Conservation (phyloP, 192 early-diverging fungal genomes). For the Pilaira anomala region DNA sequence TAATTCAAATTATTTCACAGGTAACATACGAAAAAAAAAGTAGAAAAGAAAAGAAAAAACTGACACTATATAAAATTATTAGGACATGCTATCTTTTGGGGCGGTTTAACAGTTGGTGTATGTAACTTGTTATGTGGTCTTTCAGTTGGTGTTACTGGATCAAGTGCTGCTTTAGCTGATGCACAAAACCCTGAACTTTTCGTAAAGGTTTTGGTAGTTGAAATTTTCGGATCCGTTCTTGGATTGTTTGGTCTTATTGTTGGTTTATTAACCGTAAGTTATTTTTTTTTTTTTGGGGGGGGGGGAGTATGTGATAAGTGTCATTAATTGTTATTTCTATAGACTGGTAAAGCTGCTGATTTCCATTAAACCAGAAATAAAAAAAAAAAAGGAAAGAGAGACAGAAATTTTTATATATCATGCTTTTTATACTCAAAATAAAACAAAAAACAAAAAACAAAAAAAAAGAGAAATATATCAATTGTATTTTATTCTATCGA, state of each 20-base stretch:
- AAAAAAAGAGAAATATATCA: no score
- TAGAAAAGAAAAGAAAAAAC: neutral
- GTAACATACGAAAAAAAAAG: conserved; percentile 42
- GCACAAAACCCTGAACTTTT: conserved; percentile 92
- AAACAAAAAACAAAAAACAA: neutral
- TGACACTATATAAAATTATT: neutral
- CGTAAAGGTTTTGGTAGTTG: conserved; percentile 96
- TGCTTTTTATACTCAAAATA: no score
- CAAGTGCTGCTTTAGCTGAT: conserved; percentile 92
- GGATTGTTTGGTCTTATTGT: conserved; percentile 97
- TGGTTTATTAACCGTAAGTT: conserved; percentile 74
- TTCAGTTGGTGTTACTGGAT: conserved; percentile 89
- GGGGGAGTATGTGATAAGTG: no score
- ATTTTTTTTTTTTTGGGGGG: neutral
- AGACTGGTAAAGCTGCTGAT: conserved; percentile 41
- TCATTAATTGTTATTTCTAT: neutral
- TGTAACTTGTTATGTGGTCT: conserved; percentile 93
- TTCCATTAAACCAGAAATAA: conserved; percentile 35
- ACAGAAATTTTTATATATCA: no score
- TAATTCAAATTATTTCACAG: conserved; percentile 72
- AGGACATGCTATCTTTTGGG: conserved; percentile 95
- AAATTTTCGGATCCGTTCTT: conserved; percentile 95
- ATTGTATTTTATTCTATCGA: no score
- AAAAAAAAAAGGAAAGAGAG: no score
- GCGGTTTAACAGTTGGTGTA: conserved; percentile 90